These are phyloP conservation scores for Ceriops decandra DNA, from an alignment of 345 rosid species.

Conservation along the genomic window DNA sequence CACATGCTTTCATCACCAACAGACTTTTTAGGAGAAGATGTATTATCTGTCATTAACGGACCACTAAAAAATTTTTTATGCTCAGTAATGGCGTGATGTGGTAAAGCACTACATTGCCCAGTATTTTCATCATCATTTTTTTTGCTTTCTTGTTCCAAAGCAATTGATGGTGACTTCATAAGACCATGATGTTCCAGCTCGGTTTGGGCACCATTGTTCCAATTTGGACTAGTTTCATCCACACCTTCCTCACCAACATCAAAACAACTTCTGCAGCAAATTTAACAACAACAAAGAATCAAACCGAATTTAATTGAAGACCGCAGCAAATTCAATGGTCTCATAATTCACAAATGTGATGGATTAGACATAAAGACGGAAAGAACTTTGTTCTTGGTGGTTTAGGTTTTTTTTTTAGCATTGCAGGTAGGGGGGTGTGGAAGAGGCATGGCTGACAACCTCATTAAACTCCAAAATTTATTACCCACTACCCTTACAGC, in stretches of 20 bases:
- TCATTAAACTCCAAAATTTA: no score
- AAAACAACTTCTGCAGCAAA: conserved; percentile 75
- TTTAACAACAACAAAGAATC: neutral
- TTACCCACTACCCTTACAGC: no score
- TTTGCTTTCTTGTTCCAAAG: conserved; percentile 32
- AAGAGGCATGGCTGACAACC: no score
- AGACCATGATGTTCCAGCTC: conserved; percentile 45
- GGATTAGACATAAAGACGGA: neutral
- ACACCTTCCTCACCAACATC: conserved; percentile 70
- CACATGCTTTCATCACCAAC: conserved; percentile 63
- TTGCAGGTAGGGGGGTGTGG: no score
- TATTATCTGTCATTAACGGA: conserved; percentile 45
- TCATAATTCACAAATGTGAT: neutral
- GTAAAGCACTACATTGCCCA: conserved; percentile 42
- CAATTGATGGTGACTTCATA: conserved; percentile 37
- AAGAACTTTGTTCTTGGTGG: no score
- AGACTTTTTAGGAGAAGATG: conserved; percentile 49
- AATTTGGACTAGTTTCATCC: conserved; percentile 48
- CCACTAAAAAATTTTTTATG: conserved; percentile 54
- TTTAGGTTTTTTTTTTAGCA: neutral
- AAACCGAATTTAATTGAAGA: no score
- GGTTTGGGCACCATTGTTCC: conserved; percentile 38
- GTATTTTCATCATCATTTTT: conserved; percentile 48
- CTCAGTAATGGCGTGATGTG: conserved; percentile 44
- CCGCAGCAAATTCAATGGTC: neutral